phyloP scores from a whole-genome alignment of 441 rosid genomes.

The Brassica balearica region DNA sequence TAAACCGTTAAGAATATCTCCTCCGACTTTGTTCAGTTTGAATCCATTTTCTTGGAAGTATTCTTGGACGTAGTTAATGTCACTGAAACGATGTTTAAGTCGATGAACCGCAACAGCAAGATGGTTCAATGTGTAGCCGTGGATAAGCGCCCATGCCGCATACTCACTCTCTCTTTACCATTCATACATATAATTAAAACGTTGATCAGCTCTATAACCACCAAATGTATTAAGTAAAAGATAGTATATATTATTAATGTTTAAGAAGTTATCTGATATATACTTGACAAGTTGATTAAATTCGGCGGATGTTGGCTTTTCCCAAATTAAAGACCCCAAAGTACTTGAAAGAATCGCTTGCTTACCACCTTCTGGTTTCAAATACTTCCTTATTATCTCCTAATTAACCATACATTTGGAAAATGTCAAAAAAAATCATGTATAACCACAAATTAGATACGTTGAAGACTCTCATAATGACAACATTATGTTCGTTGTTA shows the following conservation, averaged over 20 bases:
- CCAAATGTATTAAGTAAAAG: background rate
- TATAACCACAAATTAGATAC: background rate
- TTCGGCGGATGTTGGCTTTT: conserved; percentile 71
- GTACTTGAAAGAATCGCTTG: conserved; percentile 81
- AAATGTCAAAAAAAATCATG: background rate
- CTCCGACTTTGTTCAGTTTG: conserved; percentile 82
- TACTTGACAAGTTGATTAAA: conserved; percentile 82
- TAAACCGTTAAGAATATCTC: conserved; percentile 74
- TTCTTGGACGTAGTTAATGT: conserved; percentile 59
- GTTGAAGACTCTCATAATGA: background rate
- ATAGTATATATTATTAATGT: background rate
- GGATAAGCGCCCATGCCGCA: conserved; percentile 94
- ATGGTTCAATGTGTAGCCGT: conserved; percentile 91
- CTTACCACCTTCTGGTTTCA: conserved; percentile 58
- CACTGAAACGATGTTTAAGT: conserved; percentile 67
- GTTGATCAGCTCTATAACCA: background rate
- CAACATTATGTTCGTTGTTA: background rate
- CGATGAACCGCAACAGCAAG: conserved; percentile 66
- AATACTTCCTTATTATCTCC: conserved; percentile 75
- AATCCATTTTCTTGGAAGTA: conserved; percentile 71
- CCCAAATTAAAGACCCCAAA: conserved; percentile 82
- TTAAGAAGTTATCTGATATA: background rate
- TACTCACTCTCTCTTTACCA: conserved; percentile 75
- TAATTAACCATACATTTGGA: conserved; percentile 38
- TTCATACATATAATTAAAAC: conserved; percentile 14